Conservation (phyloP, 805 yeast species). For the Schwanniomyces polymorphus region DNA sequence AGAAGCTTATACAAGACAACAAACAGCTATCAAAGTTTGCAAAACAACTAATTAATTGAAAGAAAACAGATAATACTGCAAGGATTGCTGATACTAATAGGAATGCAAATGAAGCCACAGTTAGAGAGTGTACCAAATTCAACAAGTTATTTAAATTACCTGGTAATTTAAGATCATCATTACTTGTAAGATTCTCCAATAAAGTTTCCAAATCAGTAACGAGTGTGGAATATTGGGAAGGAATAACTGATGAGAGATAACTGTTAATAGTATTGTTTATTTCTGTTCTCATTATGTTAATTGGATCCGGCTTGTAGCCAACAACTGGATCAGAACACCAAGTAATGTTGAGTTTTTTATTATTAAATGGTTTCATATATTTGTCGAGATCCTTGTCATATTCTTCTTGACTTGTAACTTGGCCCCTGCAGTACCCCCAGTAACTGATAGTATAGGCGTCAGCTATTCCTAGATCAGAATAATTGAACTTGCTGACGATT, state of each 20-base stretch:
- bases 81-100: constrained; percentile 30
- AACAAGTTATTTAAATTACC: constrained; percentile 48
- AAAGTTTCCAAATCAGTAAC: constrained; percentile 19
- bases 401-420: constrained; percentile 4
- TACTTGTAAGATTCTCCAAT: constrained; percentile 18
- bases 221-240: constrained; percentile 12
- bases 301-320: constrained; percentile 59
- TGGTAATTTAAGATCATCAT: constrained; percentile 51
- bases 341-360: constrained; percentile 34
- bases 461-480: constrained; percentile 37
- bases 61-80: constrained; percentile 48
- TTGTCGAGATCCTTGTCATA: constrained; percentile 6
- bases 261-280: constrained; percentile 24
- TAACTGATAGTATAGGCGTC: constrained; percentile 39
- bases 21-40: constrained; percentile 44
- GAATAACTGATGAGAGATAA: constrained; percentile 18
- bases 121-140: constrained; percentile 43
- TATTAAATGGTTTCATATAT: constrained; percentile 20
- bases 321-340: constrained; percentile 57
- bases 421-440: constrained; percentile 47
- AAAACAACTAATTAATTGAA: constrained; percentile 43
- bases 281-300: constrained; percentile 32
- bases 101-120: constrained; percentile 56
- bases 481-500: constrained; percentile 21
- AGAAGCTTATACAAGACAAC: constrained; percentile 45